A percentile compares a stretch with the other conserved stretches of the same genome.
Conservation (phyloP, 2,329 filamentous ascomycete species). For the Hawksworthiomyces lignivorus region DNA sequence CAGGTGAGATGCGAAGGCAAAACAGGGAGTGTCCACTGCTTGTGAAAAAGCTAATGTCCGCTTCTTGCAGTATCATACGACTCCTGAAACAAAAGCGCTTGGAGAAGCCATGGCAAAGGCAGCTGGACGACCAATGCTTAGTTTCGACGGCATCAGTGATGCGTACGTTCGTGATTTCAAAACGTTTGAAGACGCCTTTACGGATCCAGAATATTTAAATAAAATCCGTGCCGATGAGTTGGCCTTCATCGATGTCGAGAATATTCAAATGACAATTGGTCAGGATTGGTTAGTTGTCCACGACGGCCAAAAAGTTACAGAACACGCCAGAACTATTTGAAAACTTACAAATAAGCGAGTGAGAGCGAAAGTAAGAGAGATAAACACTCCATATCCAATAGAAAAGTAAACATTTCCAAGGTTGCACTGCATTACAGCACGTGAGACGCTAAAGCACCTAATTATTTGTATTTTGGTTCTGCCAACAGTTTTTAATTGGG, state of each 20-base stretch:
- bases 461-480: no score
- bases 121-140: constrained; percentile 9
- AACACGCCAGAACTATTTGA: no score
- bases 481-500: no score
- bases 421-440: no score
- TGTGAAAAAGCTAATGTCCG: no score
- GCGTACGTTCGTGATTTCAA: constrained; percentile 10
- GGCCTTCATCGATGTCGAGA: constrained; percentile 11
- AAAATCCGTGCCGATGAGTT: constrained; percentile 12
- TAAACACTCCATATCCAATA: no score
- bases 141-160: constrained; percentile 9
- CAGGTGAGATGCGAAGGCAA: no score
- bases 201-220: constrained; percentile 10
- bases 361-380: no score
- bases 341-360: no score
- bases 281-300: constrained; percentile 9
- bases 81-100: constrained; percentile 11
- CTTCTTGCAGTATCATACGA: constrained; percentile 13
- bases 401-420: no score
- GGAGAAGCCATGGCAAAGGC: constrained; percentile 12
- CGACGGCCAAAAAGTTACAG: constrained; percentile 14
- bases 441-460: no score
- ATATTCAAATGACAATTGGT: constrained; percentile 11
- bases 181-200: constrained; percentile 8
- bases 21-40: no score